Conservation (phyloP, 495 filamentous ascomycete genomes). For the Penicillium mononematosum region DNA sequence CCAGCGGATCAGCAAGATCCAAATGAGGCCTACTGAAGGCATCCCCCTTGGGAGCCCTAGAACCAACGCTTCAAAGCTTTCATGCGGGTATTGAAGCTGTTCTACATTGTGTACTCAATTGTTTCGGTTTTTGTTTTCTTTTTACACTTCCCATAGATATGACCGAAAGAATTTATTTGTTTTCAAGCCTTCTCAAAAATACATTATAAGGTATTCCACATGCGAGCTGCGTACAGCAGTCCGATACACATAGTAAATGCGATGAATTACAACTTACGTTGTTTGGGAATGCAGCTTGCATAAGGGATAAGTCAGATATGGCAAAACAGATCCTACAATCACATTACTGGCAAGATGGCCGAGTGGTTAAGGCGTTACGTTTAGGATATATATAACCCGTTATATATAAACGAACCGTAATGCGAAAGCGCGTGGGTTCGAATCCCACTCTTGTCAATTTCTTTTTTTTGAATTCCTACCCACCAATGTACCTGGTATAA, state of each 20-base stretch:
- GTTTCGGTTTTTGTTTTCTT: slow-evolving; percentile 4
- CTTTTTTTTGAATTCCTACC: neutral
- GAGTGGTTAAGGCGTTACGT: too few species aligned
- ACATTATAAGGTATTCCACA: too few species aligned
- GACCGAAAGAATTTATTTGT: slow-evolving; percentile 10
- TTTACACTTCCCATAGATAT: neutral
- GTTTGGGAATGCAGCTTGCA: too few species aligned
- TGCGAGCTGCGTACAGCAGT: too few species aligned
- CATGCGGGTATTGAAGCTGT: slow-evolving; percentile 6
- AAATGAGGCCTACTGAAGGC: neutral
- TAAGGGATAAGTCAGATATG: too few species aligned
- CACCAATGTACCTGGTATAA: too few species aligned
- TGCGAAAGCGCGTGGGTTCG: slow-evolving; percentile 32
- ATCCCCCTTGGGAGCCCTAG: neutral
- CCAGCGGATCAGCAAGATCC: neutral
- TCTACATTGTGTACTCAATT: slow-evolving; percentile 9
- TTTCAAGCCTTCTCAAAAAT: neutral
- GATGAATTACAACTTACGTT: too few species aligned
- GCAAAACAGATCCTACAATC: too few species aligned
- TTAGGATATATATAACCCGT: too few species aligned
- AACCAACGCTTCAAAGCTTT: slow-evolving; percentile 11
- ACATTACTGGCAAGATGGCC: too few species aligned
- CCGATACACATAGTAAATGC: too few species aligned
- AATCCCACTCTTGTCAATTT: slow-evolving; percentile 40
- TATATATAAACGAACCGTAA: neutral